Evolutionary conservation across 1,139 yeast species (phyloP), one percentile per base, ranked within the genome.

Genomic region (Suhomyces coccinellae): DNA sequence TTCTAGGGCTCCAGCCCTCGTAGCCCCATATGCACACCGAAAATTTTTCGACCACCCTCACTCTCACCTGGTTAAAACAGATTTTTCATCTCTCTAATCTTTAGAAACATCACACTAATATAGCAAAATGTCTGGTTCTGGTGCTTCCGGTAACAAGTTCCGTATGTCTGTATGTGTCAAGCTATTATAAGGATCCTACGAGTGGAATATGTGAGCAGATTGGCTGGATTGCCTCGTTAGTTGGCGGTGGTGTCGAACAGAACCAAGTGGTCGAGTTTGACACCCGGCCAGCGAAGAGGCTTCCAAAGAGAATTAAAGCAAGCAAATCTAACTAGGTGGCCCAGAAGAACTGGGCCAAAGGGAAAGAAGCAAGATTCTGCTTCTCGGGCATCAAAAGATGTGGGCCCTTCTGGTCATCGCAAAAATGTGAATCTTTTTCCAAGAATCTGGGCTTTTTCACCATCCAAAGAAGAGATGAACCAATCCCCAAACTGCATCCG

Each of bases 91-190:
- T 32, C 27, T 11, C 7, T 29, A 32, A 15, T 41, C 45, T 41
- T 41, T 40, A 45, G 48, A 41, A 45, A 41, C 48, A 45, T 45
- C 48, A 41, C 39, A 41, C 39, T 41, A 41, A 36, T 41, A 56
- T 51, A 57, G 51, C 58, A 68, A 55, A 71, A 84, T 84, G 89
- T 83, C 89, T 72, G 85, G 86, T 72, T 82, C 85, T 75, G 95
- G 95, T 83, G 95, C 97, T 83, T 89, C 96, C 80, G 99, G 99
- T 83, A 93, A 91, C 87, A 93, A 93, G 83, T 93, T 87, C 88
- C 90, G 97, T 83, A 88, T 91, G 91, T 89, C 97, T 78, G 49
- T 46, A 95, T 87, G 87, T 77, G 96, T 85, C 45, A 36, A 35
- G 31, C 24, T 30, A 32, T n/a, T 32, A 24, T n/a, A 12, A 38